Base-by-base conservation (phyloP, 805 yeast genomes). In the Ogataea glucozyma region DNA sequence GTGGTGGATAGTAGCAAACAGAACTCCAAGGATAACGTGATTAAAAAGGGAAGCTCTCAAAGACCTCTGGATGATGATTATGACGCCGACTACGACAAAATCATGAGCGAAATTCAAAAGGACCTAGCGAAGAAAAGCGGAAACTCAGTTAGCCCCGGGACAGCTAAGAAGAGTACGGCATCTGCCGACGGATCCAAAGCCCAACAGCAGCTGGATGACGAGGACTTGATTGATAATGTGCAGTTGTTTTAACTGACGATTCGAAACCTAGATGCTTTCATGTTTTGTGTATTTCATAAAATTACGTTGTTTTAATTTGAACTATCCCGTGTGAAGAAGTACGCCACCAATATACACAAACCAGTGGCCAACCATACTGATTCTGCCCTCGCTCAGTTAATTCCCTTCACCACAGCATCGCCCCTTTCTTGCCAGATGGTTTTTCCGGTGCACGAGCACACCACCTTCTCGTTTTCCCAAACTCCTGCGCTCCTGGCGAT, bases 401-500 rank as follows among this genome's bases (percentile, higher is more conserved):
- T 62, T 6, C 93, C 93, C 50, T 76, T 76, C 4, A 61, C 51
- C 24, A 79, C 61, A 1, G 95, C 95, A 57, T 88, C 96, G 38
- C 70, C 64, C 43, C 97, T 73, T 64, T 91, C 99, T 61, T 93
- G 89, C 98, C 99, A 91, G 19, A 91, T 79, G 0, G 96, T 87
- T 72, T 89, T 88, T 13, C 99, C 99, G 12, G 91, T 82, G 64
- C 98, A 93, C 24, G 91, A 83, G 65, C 99, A 91, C 2, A 91
- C 95, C 46, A 81, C 81, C 66, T 91, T 91, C 53, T 85, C 87
- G 65, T 93, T 93, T 60, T 91, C 96, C 97, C 98, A 93, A 19
- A 81, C 86, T 12, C 99, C 99, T 1, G 99, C 98, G 56, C 95
- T 85, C 57, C 98, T 76, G 1, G 98, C 98, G 59, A 93, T 79